Conservation (phyloP, 345 rosid genomes). For the Eucalyptus erythrocorys region DNA sequence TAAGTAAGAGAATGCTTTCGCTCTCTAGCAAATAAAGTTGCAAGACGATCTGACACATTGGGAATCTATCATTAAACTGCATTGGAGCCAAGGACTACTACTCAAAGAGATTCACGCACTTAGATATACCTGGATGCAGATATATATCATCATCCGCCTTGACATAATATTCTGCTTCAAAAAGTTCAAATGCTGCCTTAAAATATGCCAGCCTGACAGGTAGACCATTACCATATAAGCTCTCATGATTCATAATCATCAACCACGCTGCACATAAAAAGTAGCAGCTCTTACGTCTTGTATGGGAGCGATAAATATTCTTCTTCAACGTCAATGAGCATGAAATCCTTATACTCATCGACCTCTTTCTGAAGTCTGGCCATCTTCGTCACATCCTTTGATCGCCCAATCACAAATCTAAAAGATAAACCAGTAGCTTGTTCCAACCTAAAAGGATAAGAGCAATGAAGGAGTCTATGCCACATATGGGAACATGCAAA, state of each 20-base stretch:
- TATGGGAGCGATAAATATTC: conserved; percentile 53
- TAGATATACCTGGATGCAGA: conserved; percentile 60
- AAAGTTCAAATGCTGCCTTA: conserved; percentile 53
- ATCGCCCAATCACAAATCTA: conserved; percentile 67
- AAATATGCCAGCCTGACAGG: conserved; percentile 46
- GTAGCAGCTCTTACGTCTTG: conserved; percentile 44
- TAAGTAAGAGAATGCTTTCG: conserved; percentile 43
- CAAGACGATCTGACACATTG: conserved; percentile 49
- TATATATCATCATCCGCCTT: conserved; percentile 81
- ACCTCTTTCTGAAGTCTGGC: conserved; percentile 50
- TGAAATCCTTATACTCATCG: conserved; percentile 48
- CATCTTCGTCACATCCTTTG: conserved; percentile 61
- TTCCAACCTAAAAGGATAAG: conserved; percentile 41
- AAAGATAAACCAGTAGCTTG: conserved; percentile 81
- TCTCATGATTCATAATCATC: neutral
- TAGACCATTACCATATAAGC: neutral
- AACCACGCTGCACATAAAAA: neutral
- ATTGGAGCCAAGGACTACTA: neutral
- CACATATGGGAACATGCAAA: neutral
- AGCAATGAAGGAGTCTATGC: neutral
- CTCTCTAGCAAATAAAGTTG: conserved; percentile 75
- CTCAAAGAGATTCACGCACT: neutral
- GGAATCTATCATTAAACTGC: neutral
- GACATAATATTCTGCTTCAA: conserved; percentile 75
- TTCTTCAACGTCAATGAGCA: conserved; percentile 66